These are phyloP conservation scores for Fusarium robinianum DNA, from an alignment of 2,329 filamentous ascomycete genomes.

Conservation along the genomic window DNA sequence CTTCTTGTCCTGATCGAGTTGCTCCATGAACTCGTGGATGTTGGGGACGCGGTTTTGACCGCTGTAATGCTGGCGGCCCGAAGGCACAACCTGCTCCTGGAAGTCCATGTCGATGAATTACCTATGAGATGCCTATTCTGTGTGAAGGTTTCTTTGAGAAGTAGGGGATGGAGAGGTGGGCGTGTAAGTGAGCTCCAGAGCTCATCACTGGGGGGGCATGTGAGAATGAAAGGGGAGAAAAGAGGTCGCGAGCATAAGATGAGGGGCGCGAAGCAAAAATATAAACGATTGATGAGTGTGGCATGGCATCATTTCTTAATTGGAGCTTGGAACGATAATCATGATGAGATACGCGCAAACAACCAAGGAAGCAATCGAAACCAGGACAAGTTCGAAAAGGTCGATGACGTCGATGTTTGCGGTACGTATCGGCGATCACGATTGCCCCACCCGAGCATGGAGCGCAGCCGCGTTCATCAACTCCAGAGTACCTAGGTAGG, in stretches of 20 bases:
- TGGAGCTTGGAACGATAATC: slow-evolving; percentile 21
- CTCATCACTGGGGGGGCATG: too few species aligned
- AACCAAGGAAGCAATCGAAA: slow-evolving; percentile 22
- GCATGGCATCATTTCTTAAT: slow-evolving; percentile 13
- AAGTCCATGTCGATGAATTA: slow-evolving; percentile 42
- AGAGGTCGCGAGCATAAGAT: too few species aligned
- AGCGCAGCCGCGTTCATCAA: too few species aligned
- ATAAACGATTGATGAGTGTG: slow-evolving; percentile 13
- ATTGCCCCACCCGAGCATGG: too few species aligned
- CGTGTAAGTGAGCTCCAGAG: too few species aligned
- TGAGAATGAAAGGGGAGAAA: too few species aligned
- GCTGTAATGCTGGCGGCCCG: slow-evolving; percentile 73
- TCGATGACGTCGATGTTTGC: slow-evolving; percentile 34
- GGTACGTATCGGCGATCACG: slow-evolving; percentile 15
- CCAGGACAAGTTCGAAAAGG: slow-evolving; percentile 23
- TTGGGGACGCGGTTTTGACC: slow-evolving; percentile 84
- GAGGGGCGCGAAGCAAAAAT: too few species aligned
- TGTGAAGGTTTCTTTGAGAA: too few species aligned
- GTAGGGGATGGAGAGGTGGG: too few species aligned
- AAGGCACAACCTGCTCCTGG: slow-evolving; percentile 48
- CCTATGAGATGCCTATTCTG: slow-evolving; percentile 15
- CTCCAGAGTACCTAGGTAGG: too few species aligned
- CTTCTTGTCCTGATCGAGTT: slow-evolving; percentile 78
- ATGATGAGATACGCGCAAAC: slow-evolving; percentile 25
- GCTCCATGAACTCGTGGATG: slow-evolving; percentile 80